A percentile compares a stretch with the other conserved stretches of the same genome.
Conservation (phyloP, 1,284 basidiomycete species). For the Apiotrichum brassicae region DNA sequence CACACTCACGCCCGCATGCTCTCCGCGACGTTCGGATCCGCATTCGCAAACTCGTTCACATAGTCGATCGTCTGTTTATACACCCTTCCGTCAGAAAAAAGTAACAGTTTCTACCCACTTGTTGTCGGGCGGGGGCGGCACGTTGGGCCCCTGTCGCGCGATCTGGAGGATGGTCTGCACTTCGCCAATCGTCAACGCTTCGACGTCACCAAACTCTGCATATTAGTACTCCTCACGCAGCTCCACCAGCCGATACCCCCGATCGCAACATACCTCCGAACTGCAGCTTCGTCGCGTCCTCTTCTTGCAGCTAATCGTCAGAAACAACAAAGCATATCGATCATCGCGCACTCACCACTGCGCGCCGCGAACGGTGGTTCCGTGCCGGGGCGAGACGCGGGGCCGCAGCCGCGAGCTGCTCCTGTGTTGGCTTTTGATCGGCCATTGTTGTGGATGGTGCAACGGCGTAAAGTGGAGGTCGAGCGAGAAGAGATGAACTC, state of each 20-base stretch:
- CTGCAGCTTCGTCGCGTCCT: constrained; percentile 44
- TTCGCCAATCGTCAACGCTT: constrained; percentile 39
- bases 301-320: constrained; percentile 28
- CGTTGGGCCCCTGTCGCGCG: constrained; percentile 26
- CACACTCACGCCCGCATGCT: constrained; percentile 38
- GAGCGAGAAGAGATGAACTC: too few relatives aligned
- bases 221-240: too few relatives aligned
- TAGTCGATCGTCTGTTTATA: constrained; percentile 39
- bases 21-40: constrained; percentile 24
- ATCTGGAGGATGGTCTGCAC: constrained; percentile 30
- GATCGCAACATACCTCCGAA: constrained; percentile 29
- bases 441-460: constrained; percentile 16
- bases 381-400: neutral
- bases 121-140: constrained; percentile 39
- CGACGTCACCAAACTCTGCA: constrained; percentile 39
- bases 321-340: too few relatives aligned
- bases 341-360: neutral
- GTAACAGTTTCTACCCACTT: constrained; percentile 34
- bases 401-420: constrained; percentile 5
- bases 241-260: neutral
- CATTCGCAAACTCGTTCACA: constrained; percentile 36
- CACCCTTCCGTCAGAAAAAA: constrained; percentile 22
- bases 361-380: neutral
- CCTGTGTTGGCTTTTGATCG: constrained; percentile 21
- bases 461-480: neutral